Evolutionary conservation across 2,329 filamentous ascomycete genomes (phyloP).

Genomic region (Scedosporium aurantiacum): DNA sequence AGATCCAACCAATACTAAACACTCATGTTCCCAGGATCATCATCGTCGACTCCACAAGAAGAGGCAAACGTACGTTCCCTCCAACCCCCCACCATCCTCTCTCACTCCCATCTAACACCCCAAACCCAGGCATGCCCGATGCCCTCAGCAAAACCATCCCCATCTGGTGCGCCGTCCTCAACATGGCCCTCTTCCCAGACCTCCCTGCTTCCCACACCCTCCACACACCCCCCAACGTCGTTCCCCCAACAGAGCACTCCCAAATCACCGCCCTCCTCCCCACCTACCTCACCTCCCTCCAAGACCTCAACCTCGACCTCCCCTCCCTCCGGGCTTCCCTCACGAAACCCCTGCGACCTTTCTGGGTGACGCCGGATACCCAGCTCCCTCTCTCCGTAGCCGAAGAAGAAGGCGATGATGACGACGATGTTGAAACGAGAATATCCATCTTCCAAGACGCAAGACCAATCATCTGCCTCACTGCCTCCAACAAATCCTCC

Average conservation of each 20-base stretch:
- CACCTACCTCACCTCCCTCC: conserved; percentile 40
- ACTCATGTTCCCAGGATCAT: conserved; percentile 43
- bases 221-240: conserved; percentile 59
- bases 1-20: not conserved
- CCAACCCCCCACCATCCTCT: not conserved
- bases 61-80: conserved; percentile 65
- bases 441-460: conserved; percentile 41
- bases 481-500: conserved; percentile 61
- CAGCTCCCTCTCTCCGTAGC: conserved; percentile 19
- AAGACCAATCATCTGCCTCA: conserved; percentile 72
- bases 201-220: conserved; percentile 38
- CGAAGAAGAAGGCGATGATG: not conserved
- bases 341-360: conserved; percentile 60
- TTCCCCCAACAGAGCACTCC: conserved; percentile 64
- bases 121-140: conserved; percentile 66
- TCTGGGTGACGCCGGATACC: conserved; percentile 71
- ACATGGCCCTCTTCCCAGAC: conserved; percentile 62
- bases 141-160: conserved; percentile 88
- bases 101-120: not conserved
- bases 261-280: conserved; percentile 59
- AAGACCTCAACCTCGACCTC: conserved; percentile 50
- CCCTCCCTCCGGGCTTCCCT: conserved; percentile 42
- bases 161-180: conserved; percentile 85
- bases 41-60: conserved; percentile 83
- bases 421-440: conserved; percentile 3